Evolutionary conservation across 2,329 filamentous ascomycete species (phyloP), one percentile per base, ranked within the genome.

Genomic region (Zopfia rhizophila): DNA sequence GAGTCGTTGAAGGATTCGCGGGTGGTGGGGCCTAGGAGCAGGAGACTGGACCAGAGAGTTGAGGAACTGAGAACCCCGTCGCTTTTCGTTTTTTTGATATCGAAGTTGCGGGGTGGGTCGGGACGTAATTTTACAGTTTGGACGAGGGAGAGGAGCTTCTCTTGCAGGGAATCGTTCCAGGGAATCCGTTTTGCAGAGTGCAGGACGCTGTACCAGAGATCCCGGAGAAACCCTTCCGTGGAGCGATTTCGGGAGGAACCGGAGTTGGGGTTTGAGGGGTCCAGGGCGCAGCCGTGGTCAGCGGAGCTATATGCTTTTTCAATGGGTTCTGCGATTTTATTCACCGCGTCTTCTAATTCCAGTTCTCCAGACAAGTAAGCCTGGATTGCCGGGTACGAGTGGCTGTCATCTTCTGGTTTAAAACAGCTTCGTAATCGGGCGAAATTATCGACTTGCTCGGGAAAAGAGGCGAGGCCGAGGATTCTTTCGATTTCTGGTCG

Each of bases 1-100:
- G 23, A 14, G 36, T 72, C 66, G 45, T 71, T 70, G 48, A 55
- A 60, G 2, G 55, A 53, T 39, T 69, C 66, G n/a, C 62, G 56
- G 22, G 48, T 53, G 7, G 62, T 57, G 39, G 66, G 50, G 13
- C 17, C 12, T 24, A 69, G 54, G n/a, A 63, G 51, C 11, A 48
- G 53, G n/a, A 67, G 28, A 12, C 23, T 22, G 38, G 18, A 27
- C 38, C 38, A 41, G 44, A 4, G 48, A 40, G 18, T 18, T 39
- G 47, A 61, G 63, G 17, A 59, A 6, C 16, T 4, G 18, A n/a
- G 32, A 19, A 31, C 32, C 38, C 38, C 30, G 12, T 41, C 12
- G 25, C 24, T 31, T 22, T 23, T 6, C 36, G 21, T 60, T 53
- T 27, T 56, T 47, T 45, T 61, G 58, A 24, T 57, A 43, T 23